Conservation (phyloP, 495 filamentous ascomycete genomes). For the Penicillium lagena region DNA sequence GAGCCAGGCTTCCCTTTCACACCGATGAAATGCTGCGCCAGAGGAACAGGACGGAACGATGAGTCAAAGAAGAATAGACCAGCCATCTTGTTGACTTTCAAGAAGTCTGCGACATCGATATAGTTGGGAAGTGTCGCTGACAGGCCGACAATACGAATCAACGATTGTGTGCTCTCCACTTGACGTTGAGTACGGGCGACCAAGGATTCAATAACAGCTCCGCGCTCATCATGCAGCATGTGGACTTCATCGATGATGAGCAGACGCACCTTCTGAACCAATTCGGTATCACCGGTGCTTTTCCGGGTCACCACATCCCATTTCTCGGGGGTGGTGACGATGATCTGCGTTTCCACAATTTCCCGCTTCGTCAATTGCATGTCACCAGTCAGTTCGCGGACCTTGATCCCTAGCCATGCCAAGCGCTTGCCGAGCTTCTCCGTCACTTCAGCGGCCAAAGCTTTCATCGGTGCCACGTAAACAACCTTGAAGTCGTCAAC, state of each 20-base stretch:
- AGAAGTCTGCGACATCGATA: slow-evolving; percentile 90
- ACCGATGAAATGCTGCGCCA: slow-evolving; percentile 96
- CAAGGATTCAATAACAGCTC: slow-evolving; percentile 89
- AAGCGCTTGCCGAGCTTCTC: slow-evolving; percentile 92
- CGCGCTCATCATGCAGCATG: slow-evolving; percentile 97
- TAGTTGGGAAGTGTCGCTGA: slow-evolving; percentile 96
- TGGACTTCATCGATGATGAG: slow-evolving; percentile 99
- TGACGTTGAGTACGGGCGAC: slow-evolving; percentile 93
- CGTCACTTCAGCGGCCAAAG: slow-evolving; percentile 90
- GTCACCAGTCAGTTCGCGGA: slow-evolving; percentile 90
- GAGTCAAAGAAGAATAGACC: slow-evolving; percentile 96
- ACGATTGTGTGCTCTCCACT: slow-evolving; percentile 94
- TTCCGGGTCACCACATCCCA: slow-evolving; percentile 98
- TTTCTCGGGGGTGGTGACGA: slow-evolving; percentile 98
- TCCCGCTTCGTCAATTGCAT: slow-evolving; percentile 98
- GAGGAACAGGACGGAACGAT: slow-evolving; percentile 90
- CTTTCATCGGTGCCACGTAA: slow-evolving; percentile 62
- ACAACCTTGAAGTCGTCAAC: slow-evolving; percentile 78
- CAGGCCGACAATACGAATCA: slow-evolving; percentile 92
- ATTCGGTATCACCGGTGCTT: slow-evolving; percentile 92
- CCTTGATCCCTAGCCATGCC: slow-evolving; percentile 83
- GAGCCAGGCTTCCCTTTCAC: slow-evolving; percentile 85
- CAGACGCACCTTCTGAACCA: slow-evolving; percentile 93
- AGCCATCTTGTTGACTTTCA: slow-evolving; percentile 89
- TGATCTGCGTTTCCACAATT: slow-evolving; percentile 92